Conservation (phyloP, 23 red algal species). For the Rhodosorus marinus region DNA sequence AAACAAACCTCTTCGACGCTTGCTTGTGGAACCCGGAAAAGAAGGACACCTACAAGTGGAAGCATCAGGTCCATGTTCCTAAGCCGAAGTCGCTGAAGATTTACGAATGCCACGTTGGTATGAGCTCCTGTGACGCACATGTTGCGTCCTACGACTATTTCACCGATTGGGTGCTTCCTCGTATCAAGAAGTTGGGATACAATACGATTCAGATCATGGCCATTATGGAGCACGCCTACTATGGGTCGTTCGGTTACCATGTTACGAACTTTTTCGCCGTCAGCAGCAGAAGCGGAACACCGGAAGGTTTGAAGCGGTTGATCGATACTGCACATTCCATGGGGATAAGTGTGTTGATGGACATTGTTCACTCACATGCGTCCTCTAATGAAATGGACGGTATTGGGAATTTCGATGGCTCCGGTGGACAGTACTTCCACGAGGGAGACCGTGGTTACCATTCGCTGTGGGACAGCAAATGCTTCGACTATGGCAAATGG, state of each 20-base stretch:
- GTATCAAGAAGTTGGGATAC: slow-evolving; percentile 73
- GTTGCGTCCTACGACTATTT: slow-evolving; percentile 84
- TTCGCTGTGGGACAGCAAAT: slow-evolving; percentile 67
- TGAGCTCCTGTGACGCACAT: slow-evolving; percentile 61
- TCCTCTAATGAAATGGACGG: slow-evolving; percentile 86
- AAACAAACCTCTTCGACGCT: slow-evolving; percentile 74
- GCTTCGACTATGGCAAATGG: slow-evolving; percentile 97
- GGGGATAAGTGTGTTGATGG: slow-evolving; percentile 85
- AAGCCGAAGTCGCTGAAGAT: slow-evolving; percentile 45
- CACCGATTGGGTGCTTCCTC: slow-evolving; percentile 66
- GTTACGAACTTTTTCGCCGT: slow-evolving; percentile 99
- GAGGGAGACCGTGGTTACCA: slow-evolving; percentile 79
- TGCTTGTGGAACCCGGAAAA: slow-evolving; percentile 81
- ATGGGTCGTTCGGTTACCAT: slow-evolving; percentile 96
- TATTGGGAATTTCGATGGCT: slow-evolving; percentile 93
- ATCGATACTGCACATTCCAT: slow-evolving; percentile 78
- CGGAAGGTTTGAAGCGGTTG: slow-evolving; percentile 85
- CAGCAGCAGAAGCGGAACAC: slow-evolving; percentile 41
- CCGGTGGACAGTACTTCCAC: slow-evolving; percentile 93
- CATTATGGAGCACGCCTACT: slow-evolving; percentile 99
- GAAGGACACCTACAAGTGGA: slow-evolving; percentile 67
- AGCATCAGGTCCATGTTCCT: slow-evolving; percentile 17
- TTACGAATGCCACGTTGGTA: slow-evolving; percentile 97
- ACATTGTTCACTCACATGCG: slow-evolving; percentile 91
- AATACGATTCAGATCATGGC: slow-evolving; percentile 98